phyloP scores from a whole-genome alignment of 345 rosid species.

The Aethionema arabicum region DNA sequence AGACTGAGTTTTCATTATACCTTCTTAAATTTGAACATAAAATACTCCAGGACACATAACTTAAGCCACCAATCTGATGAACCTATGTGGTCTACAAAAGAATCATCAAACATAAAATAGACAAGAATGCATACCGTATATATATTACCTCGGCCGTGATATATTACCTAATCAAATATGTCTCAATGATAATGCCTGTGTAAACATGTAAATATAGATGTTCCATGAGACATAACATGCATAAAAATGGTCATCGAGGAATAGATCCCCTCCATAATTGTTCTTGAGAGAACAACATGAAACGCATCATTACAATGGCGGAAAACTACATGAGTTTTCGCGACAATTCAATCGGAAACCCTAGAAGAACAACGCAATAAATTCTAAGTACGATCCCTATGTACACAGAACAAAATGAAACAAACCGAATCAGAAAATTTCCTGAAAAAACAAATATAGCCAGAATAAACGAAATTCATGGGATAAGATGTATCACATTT shows the following conservation, averaged over 20 bases:
- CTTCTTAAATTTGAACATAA: not conserved
- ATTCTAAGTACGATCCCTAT: not conserved
- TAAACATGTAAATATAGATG: slow-evolving; percentile 1
- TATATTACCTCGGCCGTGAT: not conserved
- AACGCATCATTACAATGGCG: not conserved
- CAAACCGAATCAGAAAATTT: not conserved
- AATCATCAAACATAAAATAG: slow-evolving; percentile 15
- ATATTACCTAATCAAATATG: slow-evolving; percentile 5
- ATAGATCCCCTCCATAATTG: not conserved
- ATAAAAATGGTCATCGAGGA: no score
- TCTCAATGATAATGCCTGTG: not conserved
- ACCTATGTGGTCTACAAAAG: slow-evolving; percentile 12
- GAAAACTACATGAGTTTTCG: not conserved
- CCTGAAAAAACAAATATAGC: not conserved
- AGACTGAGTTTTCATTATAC: slow-evolving; percentile 8
- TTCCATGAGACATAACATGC: no score
- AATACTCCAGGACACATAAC: not conserved
- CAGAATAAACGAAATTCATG: not conserved
- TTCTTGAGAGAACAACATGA: slow-evolving; percentile 3
- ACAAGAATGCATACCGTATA: slow-evolving; percentile 2
- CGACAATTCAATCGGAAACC: not conserved
- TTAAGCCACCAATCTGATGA: slow-evolving; percentile 5
- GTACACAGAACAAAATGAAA: not conserved
- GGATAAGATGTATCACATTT: slow-evolving; percentile 51
- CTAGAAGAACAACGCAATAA: not conserved